phyloP scores from a whole-genome alignment of 139 green algal genomes.

The Mychonastes homosphaera region DNA sequence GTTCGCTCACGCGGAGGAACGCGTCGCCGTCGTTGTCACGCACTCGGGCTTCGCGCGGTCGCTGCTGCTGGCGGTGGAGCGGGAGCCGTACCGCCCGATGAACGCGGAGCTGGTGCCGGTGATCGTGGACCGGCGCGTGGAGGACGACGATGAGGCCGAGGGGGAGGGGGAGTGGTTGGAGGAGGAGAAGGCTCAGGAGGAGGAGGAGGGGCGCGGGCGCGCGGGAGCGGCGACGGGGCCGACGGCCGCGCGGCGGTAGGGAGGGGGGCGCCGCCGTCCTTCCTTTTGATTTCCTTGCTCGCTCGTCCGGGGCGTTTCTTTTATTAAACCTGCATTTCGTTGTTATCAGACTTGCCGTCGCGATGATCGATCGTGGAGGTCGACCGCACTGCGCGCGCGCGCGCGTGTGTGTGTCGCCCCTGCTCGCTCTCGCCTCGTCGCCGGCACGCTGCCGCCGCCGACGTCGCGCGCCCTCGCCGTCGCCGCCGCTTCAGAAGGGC shows the following conservation, averaged over 20 bases:
- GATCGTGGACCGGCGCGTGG: slow-evolving; percentile 8
- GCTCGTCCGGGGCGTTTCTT: too few relatives aligned
- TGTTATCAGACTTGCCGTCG: too few relatives aligned
- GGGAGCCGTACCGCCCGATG: slow-evolving; percentile 19
- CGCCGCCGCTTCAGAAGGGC: too few relatives aligned
- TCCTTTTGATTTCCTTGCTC: background rate
- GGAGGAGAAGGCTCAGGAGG: background rate
- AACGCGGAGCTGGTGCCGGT: slow-evolving; percentile 24
- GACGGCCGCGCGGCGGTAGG: background rate
- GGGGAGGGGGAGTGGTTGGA: background rate
- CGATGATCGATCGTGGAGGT: too few relatives aligned
- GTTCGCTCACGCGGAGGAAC: slow-evolving; percentile 29
- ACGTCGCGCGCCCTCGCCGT: too few relatives aligned
- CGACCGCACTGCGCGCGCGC: too few relatives aligned
- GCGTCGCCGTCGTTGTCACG: slow-evolving; percentile 43
- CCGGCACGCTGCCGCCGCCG: too few relatives aligned
- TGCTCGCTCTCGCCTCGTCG: too few relatives aligned
- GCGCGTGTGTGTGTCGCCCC: too few relatives aligned
- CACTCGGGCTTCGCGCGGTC: slow-evolving; percentile 48
- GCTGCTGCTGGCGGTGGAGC: slow-evolving; percentile 42
- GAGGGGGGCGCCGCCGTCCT: background rate
- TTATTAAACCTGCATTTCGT: too few relatives aligned
- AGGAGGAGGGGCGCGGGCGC: background rate
- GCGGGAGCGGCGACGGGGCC: background rate
- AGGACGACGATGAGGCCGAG: background rate